A percentile compares a stretch with the other conserved stretches of the same genome.
phyloP scores from a whole-genome alignment of 1,139 yeast species.

The Diutina rugosa region DNA sequence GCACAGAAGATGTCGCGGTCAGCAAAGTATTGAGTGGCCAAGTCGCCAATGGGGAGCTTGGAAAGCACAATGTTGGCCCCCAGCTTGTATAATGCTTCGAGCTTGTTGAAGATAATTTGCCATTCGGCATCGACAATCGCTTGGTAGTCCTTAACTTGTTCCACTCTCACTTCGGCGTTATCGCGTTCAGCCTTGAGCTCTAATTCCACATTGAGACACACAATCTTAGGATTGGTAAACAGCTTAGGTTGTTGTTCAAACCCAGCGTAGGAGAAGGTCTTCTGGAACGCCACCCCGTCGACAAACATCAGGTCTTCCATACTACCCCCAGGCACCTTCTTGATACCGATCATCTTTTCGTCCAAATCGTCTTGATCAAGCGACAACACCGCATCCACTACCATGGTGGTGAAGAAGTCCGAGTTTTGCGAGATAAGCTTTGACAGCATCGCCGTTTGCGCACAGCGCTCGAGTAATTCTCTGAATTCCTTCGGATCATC shows the following conservation, averaged over 20 bases:
- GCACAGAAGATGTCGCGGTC: constrained; percentile 96
- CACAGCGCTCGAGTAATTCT: constrained; percentile 79
- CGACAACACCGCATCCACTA: constrained; percentile 85
- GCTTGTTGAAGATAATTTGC: constrained; percentile 81
- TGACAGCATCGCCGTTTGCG: constrained; percentile 94
- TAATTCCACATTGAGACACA: constrained; percentile 80
- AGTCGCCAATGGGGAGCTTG: constrained; percentile 92
- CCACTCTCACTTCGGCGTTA: constrained; percentile 97
- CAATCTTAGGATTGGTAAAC: constrained; percentile 67
- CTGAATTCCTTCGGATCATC: constrained; percentile 40
- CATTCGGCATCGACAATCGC: constrained; percentile 97
- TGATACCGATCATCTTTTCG: constrained; percentile 85
- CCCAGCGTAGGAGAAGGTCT: constrained; percentile 69
- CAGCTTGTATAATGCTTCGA: constrained; percentile 66
- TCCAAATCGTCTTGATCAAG: constrained; percentile 68
- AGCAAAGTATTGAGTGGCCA: constrained; percentile 96
- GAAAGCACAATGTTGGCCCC: constrained; percentile 93
- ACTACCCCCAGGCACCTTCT: constrained; percentile 92
- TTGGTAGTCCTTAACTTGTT: constrained; percentile 88
- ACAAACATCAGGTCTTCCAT: constrained; percentile 86
- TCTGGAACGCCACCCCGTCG: constrained; percentile 93
- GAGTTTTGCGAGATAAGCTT: constrained; percentile 83
- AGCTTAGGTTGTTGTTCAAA: constrained; percentile 88
- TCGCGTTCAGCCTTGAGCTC: constrained; percentile 98
- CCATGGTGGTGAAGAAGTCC: constrained; percentile 87